Base-by-base conservation (phyloP, 495 filamentous ascomycete genomes). In the Lepraria neglecta region DNA sequence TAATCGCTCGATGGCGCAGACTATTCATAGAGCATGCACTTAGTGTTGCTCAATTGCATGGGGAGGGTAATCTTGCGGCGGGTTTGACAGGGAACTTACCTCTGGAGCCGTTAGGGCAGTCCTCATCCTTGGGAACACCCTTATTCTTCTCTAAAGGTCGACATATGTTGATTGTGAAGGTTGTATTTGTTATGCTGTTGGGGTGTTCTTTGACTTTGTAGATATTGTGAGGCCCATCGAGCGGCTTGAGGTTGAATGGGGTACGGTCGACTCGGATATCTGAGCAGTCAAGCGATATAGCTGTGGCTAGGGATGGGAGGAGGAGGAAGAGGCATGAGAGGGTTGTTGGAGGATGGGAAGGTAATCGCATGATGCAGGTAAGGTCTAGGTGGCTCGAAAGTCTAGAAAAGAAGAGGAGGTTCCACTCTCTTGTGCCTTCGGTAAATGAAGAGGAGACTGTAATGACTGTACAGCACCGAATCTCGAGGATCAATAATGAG, bases 111-210 rank as follows among this genome's bases (percentile, higher is more conserved):
- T 75, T 68, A n/a, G 80, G 73, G 73, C 91, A 85, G 70, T 83
- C 67, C 44, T 88, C 73, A 48, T 75, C 71, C 45, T 76, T 74
- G 0, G 65, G 58, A 0, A 72, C 70, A 6, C 76, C 77, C 45
- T 78, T 78, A 38, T 75, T 78, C 57, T 79, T 76, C 60, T 76
- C 75, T 47, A 98, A 74, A 19, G 79, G 76, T 42, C 74, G 74
- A 73, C 94, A 98, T 53, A 96, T 80, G 65, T 97, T 89, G 42
- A 98, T 71, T n/a, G 88, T 89, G 74, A 92, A 96, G 10, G 89
- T 96, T 7, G 84, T 90, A 68, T 95, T 95, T 7, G 68, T 72
- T 31, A 73, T 66, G 55, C 65, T 76, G 3, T 68, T 75, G 44
- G 69, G 68, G 2, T 73, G 72, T 28, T 81, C 75, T 48, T 79